Conservation (phyloP, 2,329 filamentous ascomycete genomes). For the Hypomyces perniciosus region DNA sequence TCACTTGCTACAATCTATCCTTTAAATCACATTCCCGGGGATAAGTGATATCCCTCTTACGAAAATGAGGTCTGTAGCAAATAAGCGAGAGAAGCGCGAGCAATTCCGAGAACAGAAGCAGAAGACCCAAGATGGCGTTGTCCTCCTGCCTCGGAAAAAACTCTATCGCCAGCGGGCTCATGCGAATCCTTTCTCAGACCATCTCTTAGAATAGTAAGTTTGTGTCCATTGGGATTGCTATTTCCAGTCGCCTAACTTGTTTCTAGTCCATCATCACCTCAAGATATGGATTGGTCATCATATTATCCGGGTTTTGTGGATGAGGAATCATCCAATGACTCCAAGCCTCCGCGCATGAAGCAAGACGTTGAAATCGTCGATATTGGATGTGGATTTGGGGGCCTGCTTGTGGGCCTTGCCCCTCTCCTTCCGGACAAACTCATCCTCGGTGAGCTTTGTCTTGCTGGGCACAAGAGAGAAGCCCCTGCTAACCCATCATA, state of each 20-base stretch:
- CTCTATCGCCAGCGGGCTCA: slow-evolving; percentile 95
- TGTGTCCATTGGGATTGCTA: background rate
- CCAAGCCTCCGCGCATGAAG: slow-evolving; percentile 22
- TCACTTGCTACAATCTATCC: too few species aligned
- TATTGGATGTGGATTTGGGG: slow-evolving; percentile 95
- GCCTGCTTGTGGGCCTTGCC: slow-evolving; percentile 77
- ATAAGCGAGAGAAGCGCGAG: slow-evolving; percentile 60
- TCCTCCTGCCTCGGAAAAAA: slow-evolving; percentile 80
- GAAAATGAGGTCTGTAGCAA: slow-evolving; percentile 28
- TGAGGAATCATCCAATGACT: slow-evolving; percentile 26
- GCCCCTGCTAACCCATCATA: slow-evolving; percentile 25
- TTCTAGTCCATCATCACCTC: slow-evolving; percentile 67
- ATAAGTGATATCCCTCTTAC: background rate
- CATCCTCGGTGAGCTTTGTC: slow-evolving; percentile 59
- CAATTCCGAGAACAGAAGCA: slow-evolving; percentile 51
- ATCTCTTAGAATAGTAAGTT: slow-evolving; percentile 74
- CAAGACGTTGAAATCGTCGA: slow-evolving; percentile 87
- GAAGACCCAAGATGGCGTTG: slow-evolving; percentile 42
- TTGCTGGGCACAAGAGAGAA: background rate
- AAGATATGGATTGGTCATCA: slow-evolving; percentile 83
- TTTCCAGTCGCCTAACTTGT: slow-evolving; percentile 7
- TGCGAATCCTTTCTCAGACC: slow-evolving; percentile 97
- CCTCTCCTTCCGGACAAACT: slow-evolving; percentile 75
- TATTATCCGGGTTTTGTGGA: slow-evolving; percentile 71
- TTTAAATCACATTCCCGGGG: background rate